Conservation (phyloP, 768 basidiomycete genomes). For the Bullera alba region DNA sequence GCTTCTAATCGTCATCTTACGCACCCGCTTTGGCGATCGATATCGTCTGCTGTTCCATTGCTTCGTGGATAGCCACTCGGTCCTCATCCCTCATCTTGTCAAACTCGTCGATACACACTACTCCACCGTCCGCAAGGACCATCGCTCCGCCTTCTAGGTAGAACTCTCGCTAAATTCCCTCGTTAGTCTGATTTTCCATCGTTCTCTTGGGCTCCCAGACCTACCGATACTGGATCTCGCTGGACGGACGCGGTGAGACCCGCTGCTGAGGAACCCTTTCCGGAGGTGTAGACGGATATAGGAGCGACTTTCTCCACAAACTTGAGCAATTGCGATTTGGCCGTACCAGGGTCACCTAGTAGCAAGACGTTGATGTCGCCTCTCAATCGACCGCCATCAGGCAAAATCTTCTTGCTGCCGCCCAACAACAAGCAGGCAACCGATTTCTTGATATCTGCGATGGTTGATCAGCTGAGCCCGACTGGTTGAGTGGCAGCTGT, state of each 20-base stretch:
- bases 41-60: constrained; percentile 99
- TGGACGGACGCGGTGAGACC: constrained; percentile 97
- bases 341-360: constrained; percentile 96
- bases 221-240: constrained; percentile 78
- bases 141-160: constrained; percentile 98
- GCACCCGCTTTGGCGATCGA: constrained; percentile 83
- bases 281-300: constrained; percentile 95
- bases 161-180: constrained; percentile 93
- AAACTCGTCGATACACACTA: constrained; percentile 99
- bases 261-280: constrained; percentile 96
- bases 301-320: constrained; percentile 98
- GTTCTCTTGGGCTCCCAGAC: constrained; percentile 42
- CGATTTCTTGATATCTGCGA: constrained; percentile 93
- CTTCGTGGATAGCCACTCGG: constrained; percentile 97
- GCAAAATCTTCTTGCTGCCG: constrained; percentile 91
- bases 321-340: constrained; percentile 94
- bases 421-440: constrained; percentile 94
- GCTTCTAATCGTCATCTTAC: background rate
- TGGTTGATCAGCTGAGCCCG: constrained; percentile 10
- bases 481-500: background rate
- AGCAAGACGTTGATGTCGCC: constrained; percentile 97
- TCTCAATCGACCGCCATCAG: constrained; percentile 92
- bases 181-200: background rate
- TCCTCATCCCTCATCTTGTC: constrained; percentile 99
- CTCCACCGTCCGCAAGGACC: constrained; percentile 96